Base-by-base conservation (phyloP, 2,329 filamentous ascomycete species). In the Mycogone perniciosa region DNA sequence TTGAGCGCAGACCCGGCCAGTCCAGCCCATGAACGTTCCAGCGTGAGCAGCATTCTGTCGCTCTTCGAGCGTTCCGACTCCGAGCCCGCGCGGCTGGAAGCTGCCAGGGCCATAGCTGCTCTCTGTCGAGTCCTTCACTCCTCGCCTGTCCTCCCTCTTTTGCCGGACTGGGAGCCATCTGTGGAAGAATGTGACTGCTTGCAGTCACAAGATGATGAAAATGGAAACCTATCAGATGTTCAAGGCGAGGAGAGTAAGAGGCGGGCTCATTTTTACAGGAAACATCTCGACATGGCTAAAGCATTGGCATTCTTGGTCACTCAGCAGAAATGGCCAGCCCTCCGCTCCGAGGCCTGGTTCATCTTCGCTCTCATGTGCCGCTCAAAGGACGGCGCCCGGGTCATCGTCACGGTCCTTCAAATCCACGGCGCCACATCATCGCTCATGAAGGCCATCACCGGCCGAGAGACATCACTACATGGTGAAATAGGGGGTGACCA, bases 281-380 rank as follows among this genome's bases (percentile, higher is more conserved):
- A 61, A 27, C 76, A 81, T 59, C 54, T 43, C 2, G 41, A 67
- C 20, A 61, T 81, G 9, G 58, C 64, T 10, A 60, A 66, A 6
- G 67, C 73, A 0, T 67, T 85, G 6, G 60, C 71, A 1, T 79
- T 75, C 57, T 71, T 85, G 29, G 68, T 82, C 27, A 74, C 70
- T 2, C 81, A 85, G 59, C 67, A 64, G 3, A 82, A 80, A 56
- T 85, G 80, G 72, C 77, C 80, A 0, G 70, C 76, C 2, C 68
- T 85, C 2, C 72, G 78, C 13, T 81, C 79, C 37, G 82, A 85
- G 60, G 73, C 76, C 3, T 80, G 81, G 75, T 84, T 85, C 55
- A 74, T 82, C 5, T 72, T 83, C 46, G 82, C 82, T 2, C 71
- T 85, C 33, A 79, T 84, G 73, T 74, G 75, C 38, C 72, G 79